phyloP scores from a whole-genome alignment of 257 asterid species.

The Paraleonurus japonicus region DNA sequence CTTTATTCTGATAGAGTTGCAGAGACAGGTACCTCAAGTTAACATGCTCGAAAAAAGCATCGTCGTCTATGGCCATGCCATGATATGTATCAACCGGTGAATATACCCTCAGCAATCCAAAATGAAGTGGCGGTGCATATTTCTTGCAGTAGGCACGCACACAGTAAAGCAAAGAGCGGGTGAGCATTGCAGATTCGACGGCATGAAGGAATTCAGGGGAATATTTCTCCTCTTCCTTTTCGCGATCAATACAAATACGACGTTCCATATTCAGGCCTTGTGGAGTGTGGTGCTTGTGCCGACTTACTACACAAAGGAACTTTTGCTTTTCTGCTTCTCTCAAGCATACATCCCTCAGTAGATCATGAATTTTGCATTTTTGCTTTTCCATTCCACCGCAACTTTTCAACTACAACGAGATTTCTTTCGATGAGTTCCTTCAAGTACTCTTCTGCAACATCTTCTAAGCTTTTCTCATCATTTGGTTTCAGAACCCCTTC shows the following conservation, averaged over 20 bases:
- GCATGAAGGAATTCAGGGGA: not conserved
- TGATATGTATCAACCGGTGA: not conserved
- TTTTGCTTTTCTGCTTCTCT: not conserved
- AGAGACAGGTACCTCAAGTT: not conserved
- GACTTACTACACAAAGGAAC: not conserved
- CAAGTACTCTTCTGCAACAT: no score
- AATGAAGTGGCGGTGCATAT: not conserved
- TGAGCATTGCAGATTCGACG: not conserved
- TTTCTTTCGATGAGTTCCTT: not conserved
- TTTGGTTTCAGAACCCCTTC: not conserved
- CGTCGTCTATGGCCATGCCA: not conserved
- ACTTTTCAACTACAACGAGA: not conserved
- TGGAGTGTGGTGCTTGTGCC: not conserved
- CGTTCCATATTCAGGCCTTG: not conserved
- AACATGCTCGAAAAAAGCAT: not conserved
- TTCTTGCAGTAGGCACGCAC: no score
- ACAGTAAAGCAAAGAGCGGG: not conserved
- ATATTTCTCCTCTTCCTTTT: not conserved
- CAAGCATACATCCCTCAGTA: not conserved
- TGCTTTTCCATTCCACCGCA: not conserved
- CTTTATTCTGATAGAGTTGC: no score
- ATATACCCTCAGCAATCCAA: not conserved
- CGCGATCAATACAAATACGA: not conserved
- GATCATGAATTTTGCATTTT: constrained; percentile 8
- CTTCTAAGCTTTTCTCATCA: not conserved